phyloP scores from a whole-genome alignment of 2,329 filamentous ascomycete species.

The Colletotrichum shisoi region DNA sequence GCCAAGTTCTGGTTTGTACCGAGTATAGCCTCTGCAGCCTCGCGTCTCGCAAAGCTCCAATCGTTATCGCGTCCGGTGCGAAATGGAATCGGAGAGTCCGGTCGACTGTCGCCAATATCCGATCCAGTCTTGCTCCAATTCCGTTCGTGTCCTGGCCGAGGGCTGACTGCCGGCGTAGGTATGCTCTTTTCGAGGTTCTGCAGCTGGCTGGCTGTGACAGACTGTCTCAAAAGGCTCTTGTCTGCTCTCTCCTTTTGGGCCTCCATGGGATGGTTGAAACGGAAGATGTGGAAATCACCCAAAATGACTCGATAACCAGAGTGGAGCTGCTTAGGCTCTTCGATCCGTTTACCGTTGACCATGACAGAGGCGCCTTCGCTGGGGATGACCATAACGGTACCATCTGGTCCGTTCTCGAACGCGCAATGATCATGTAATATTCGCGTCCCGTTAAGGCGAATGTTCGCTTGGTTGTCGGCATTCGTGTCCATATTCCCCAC shows the following conservation, averaged over 20 bases:
- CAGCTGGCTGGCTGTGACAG: conserved; percentile 70
- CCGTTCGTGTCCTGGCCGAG: conserved; percentile 75
- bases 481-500: conserved; percentile 94
- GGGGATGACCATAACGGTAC: conserved; percentile 89
- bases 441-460: conserved; percentile 90
- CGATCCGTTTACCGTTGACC: conserved; percentile 93
- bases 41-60: conserved; percentile 91
- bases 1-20: conserved; percentile 92
- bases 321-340: conserved; percentile 83
- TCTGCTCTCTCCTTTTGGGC: conserved; percentile 91
- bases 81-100: conserved; percentile 79
- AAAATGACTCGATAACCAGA: conserved; percentile 95
- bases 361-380: conserved; percentile 94
- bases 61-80: conserved; percentile 81
- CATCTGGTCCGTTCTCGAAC: conserved; percentile 88
- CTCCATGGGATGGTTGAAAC: conserved; percentile 97
- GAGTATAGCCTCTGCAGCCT: conserved; percentile 90
- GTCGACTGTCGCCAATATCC: conserved; percentile 78
- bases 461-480: conserved; percentile 77
- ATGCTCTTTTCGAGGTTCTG: conserved; percentile 64
- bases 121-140: conserved; percentile 80
- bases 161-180: conserved; percentile 69
- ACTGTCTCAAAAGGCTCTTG: conserved; percentile 85
- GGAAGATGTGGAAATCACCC: conserved; percentile 97
- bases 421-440: conserved; percentile 92